Evolutionary conservation across 805 yeast species (phyloP), one percentile per base, ranked within the genome.

Genomic region (Candida peoriensis): DNA sequence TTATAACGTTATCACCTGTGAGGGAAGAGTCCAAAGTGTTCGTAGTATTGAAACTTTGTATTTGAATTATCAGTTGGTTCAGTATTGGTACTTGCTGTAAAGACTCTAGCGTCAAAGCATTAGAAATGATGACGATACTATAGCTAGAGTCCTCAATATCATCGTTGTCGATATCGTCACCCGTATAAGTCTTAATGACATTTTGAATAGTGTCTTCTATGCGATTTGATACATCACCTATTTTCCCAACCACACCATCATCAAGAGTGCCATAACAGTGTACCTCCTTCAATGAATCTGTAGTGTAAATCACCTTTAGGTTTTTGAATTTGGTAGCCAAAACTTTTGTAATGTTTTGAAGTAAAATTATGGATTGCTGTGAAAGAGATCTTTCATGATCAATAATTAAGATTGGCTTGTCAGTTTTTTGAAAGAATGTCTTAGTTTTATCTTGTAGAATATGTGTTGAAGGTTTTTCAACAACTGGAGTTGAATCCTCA

Each of bases 341-440:
- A 5, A 42, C 57, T 15, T 40, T 46, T 4, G 41, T 14, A n/a
- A 53, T 51, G 29, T 53, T 53, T 34, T 38, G 39, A 12, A 53
- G 20, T 0, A 41, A 48, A 2, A 22, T 40, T 8, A 42, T 24
- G 4, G 30, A 12, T 5, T 30, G 25, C 1, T 15, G 18, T 12
- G 24, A 35, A 3, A 51, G 21, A 3, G 40, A 33, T 16, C 30
- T 35, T 10, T 36, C 37, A 28, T 44, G 48, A 30, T 53, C 51
- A 17, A 53, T 28, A 4, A 41, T 23, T 10, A 51, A 11, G 5
- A 44, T 34, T 33, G 50, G 20, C 7, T 39, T 36, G 11, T 37
- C 30, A 5, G 44, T 44, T 12, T 40, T 45, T n/a, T 16, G 10
- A 26, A 45, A 45, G 28, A 25, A 25, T 6, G 28, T 15, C 6